Evolutionary conservation across 352 stramenopile species (phyloP).

Genomic region (Globisporangium radiosum): DNA sequence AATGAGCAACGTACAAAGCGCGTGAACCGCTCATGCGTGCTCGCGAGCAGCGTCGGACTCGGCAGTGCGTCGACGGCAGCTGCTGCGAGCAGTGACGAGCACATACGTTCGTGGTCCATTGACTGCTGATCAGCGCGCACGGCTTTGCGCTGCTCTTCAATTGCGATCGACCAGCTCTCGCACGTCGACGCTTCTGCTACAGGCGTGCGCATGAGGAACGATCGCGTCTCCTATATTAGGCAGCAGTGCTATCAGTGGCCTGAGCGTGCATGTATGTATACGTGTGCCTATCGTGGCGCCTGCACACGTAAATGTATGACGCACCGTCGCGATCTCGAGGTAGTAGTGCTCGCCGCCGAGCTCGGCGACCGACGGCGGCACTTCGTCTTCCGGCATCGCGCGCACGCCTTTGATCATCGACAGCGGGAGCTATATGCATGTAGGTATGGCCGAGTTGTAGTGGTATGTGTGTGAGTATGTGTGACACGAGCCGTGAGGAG

Average conservation of each 20-base stretch:
- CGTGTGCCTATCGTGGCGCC: too few species aligned
- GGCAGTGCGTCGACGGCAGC: constrained; percentile 36
- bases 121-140: constrained; percentile 37
- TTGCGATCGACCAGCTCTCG: constrained; percentile 79
- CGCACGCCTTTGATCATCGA: constrained; percentile 57
- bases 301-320: neutral
- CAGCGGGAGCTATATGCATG: constrained; percentile 35
- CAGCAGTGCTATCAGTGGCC: too few species aligned
- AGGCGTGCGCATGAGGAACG: constrained; percentile 70
- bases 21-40: constrained; percentile 74
- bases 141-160: constrained; percentile 79
- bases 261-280: neutral
- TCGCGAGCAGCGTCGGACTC: constrained; percentile 62
- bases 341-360: constrained; percentile 68
- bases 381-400: constrained; percentile 74
- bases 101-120: constrained; percentile 22
- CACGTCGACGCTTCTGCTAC: constrained; percentile 70
- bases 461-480: neutral
- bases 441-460: neutral
- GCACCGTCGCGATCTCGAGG: constrained; percentile 70
- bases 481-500: too few species aligned
- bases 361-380: constrained; percentile 40
- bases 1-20: constrained; percentile 62
- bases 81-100: constrained; percentile 10
- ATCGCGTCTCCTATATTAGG: constrained; percentile 37